phyloP scores from a whole-genome alignment of 139 green algal genomes.

The Chlorella vulgaris region DNA sequence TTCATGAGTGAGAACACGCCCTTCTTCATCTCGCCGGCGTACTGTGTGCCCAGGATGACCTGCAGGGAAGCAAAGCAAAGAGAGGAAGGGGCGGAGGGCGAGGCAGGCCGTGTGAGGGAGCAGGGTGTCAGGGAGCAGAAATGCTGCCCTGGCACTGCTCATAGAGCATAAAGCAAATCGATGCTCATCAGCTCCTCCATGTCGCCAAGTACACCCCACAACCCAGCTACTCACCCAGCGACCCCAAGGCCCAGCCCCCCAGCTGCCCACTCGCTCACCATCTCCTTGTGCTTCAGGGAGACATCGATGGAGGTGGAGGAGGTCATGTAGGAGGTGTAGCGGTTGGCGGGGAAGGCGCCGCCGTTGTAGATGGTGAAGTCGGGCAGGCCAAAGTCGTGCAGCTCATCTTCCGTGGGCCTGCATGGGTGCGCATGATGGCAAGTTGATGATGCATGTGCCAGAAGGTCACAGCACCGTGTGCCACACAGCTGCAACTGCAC shows the following conservation, averaged over 20 bases:
- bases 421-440: not conserved
- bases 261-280: constrained; percentile 51
- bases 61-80: not conserved
- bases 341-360: constrained; percentile 87
- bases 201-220: not conserved
- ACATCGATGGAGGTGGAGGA: constrained; percentile 87
- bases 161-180: too few species aligned
- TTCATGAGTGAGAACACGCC: constrained; percentile 84
- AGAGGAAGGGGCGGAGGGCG: not conserved
- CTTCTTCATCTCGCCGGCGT: constrained; percentile 72
- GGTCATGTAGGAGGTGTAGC: constrained; percentile 90
- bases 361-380: constrained; percentile 98
- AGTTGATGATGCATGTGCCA: too few species aligned
- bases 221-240: too few species aligned
- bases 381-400: constrained; percentile 81
- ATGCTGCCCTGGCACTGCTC: too few species aligned
- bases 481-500: too few species aligned
- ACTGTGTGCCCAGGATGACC: constrained; percentile 77
- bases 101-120: not conserved
- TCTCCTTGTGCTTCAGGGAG: constrained; percentile 75
- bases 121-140: not conserved
- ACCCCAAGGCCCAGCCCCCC: not conserved
- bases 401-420: constrained; percentile 70
- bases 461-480: not conserved
- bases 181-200: too few species aligned